Base-by-base conservation (phyloP, 2,329 filamentous ascomycete species). In the Paraconiothyrium brasiliense region DNA sequence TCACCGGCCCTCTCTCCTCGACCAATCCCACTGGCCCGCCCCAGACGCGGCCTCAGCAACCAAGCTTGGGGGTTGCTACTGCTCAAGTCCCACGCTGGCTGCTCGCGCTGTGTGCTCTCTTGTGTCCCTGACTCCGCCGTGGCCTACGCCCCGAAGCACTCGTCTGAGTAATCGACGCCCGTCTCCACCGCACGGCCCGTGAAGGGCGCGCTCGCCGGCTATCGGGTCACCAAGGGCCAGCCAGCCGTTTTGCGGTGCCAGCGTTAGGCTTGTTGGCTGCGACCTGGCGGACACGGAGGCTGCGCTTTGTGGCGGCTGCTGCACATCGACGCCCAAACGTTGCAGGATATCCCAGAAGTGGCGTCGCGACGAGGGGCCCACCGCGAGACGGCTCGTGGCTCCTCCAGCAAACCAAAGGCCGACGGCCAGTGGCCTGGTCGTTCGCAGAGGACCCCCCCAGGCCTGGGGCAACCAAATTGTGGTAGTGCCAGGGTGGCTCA, bases 251-350 rank as follows among this genome's bases (percentile, higher is more conserved):
- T 58, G 64, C 70, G 68, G 66, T 66, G 67, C 67, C 64, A 57
- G 66, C 63, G 60, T 54, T 14, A 16, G 30, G 6, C 6, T 30
- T 43, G 50, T 63, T 59, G 54, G 48, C 41, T 59, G 52, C 52
- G 22, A 35, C 2, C 39, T 30, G 39, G 59, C 58, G 57, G 32
- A 48, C 55, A 20, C 43, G 44, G 63, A 67, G 52, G 61, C 65
- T 64, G 64, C 69, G 62, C 70, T 62, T 66, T 69, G 68, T 68
- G 69, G 71, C 71, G 70, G 71, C 68, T 70, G 67, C 68, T 70
- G 66, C 70, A 66, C 59, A 60, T 24, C 63, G 57, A 65, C 65
- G 70, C 67, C 67, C 68, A 73, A 75, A 75, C 70, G 72, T 72
- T 57, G 58, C 61, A 59, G 61, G 60, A 63, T 61, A 41, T 56